phyloP scores from a whole-genome alignment of 2,329 filamentous ascomycete species.

The Pseudogymnoascus sp. region DNA sequence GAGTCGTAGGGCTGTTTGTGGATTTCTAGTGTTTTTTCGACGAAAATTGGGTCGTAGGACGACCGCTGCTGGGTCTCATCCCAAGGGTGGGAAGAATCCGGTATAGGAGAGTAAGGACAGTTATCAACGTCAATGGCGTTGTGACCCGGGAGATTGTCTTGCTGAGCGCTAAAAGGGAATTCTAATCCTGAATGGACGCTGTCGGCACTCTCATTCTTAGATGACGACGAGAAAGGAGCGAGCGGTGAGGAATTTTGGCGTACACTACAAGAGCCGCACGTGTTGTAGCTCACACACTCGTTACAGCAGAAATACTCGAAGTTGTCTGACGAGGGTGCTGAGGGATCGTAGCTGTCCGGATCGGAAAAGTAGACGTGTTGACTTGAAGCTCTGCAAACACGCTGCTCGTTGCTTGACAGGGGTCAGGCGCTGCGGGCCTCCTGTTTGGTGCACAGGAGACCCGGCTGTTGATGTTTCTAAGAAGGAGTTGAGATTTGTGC shows the following conservation, averaged over 20 bases:
- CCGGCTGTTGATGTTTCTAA: slow-evolving; percentile 11
- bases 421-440: slow-evolving; percentile 13
- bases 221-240: slow-evolving; percentile 10
- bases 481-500: neutral
- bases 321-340: slow-evolving; percentile 11
- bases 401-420: slow-evolving; percentile 11
- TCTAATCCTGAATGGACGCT: slow-evolving; percentile 12
- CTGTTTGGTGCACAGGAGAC: slow-evolving; percentile 12
- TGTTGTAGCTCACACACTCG: slow-evolving; percentile 10
- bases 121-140: slow-evolving; percentile 4
- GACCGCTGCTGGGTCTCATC: slow-evolving; percentile 10
- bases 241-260: slow-evolving; percentile 10
- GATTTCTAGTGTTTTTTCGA: too few relatives aligned
- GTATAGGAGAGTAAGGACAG: slow-evolving; percentile 12
- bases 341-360: slow-evolving; percentile 11
- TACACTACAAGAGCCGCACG: slow-evolving; percentile 5
- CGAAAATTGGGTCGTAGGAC: too few relatives aligned
- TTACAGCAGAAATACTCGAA: slow-evolving; percentile 11
- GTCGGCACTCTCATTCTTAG: slow-evolving; percentile 12
- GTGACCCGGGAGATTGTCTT: slow-evolving; percentile 11
- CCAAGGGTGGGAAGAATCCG: slow-evolving; percentile 12
- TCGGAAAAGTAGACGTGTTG: slow-evolving; percentile 10
- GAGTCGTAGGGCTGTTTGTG: neutral
- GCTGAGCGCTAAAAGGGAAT: slow-evolving; percentile 10
- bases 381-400: slow-evolving; percentile 13